Base-by-base conservation (phyloP, 192 early-diverging fungal genomes). In the Dimargaris xerosporica region DNA sequence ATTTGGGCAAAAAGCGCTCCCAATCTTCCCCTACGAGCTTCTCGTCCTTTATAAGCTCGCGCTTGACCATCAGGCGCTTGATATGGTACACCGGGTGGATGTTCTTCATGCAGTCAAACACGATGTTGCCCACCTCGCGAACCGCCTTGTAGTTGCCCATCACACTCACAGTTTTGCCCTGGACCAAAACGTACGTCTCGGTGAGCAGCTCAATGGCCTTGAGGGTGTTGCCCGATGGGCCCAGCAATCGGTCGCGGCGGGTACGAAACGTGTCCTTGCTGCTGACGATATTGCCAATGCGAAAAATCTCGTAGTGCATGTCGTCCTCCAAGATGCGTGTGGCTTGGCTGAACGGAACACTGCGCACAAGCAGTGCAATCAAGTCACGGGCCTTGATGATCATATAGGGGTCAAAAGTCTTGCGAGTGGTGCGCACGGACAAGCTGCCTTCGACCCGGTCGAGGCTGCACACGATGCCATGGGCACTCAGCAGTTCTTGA, bases 221-320 rank as follows among this genome's bases (percentile, higher is more conserved):
- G 25, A 96, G 74, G 15, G 93, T 96, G 67, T 94, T 96, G 34
- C 93, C 93, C 65, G 90, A 88, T 16, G 94, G 96, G 15, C 96
- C 96, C 67, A 99, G 76, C 21, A 99, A 72, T 46, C 96, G 77
- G 71, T 99, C 93, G 60, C 96, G 78, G 41, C 96, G 82, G 69
- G 97, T 99, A 12, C 97, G 90, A 72, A 97, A 99, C 15, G 92
- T 82, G 67, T 99, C 96, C 82, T 97, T 99, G 73, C 94, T 99
- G 25, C 84, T 74, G 45, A 95, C 76, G 72, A 97, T 74, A 69
- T 89, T 95, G 43, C 94, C 94, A 69, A 99, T 94, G 77, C 97
- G 97, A 69, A 99, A 88, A 62, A 99, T 91, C 64, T 99, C 96
- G 65, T 87, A 93, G 25, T 90, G 80, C 47, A 88, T 73, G 16